These are phyloP conservation scores for Aethionema arabicum DNA, from an alignment of 345 rosid species.

Conservation along the genomic window DNA sequence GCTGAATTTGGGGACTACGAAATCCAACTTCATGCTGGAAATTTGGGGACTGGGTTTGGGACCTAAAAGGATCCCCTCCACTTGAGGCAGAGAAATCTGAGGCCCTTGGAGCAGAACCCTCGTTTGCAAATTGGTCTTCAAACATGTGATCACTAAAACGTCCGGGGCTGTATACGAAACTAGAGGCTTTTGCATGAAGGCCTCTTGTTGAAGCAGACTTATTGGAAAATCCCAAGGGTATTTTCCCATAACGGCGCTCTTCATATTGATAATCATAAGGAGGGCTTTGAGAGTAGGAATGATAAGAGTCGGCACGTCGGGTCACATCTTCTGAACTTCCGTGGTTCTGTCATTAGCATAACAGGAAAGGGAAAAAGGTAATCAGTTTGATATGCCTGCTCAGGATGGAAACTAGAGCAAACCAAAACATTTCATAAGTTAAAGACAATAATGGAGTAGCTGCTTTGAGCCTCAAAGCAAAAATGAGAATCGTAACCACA, in stretches of 20 bases:
- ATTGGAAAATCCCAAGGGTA: constrained; percentile 58
- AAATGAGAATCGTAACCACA: not conserved
- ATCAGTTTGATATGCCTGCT: constrained; percentile 15
- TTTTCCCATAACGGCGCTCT: constrained; percentile 80
- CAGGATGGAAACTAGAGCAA: constrained; percentile 24
- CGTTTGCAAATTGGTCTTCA: constrained; percentile 84
- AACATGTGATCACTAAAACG: constrained; percentile 52
- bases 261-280: constrained; percentile 97
- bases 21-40: constrained; percentile 57
- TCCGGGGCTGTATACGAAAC: constrained; percentile 80
- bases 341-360: constrained; percentile 54
- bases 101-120: constrained; percentile 75
- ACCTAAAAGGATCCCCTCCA: constrained; percentile 71
- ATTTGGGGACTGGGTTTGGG: constrained; percentile 67
- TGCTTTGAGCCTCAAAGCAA: not conserved
- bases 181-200: constrained; percentile 54
- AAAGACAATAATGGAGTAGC: not conserved
- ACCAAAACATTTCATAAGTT: constrained; percentile 14
- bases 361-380: constrained; percentile 15
- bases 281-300: constrained; percentile 97
- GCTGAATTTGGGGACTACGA: constrained; percentile 63
- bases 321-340: constrained; percentile 59
- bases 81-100: constrained; percentile 84
- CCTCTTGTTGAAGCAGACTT: constrained; percentile 96
- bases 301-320: constrained; percentile 94